phyloP scores from a whole-genome alignment of 1,139 yeast species.

The Scheffersomyces segobiensis region DNA sequence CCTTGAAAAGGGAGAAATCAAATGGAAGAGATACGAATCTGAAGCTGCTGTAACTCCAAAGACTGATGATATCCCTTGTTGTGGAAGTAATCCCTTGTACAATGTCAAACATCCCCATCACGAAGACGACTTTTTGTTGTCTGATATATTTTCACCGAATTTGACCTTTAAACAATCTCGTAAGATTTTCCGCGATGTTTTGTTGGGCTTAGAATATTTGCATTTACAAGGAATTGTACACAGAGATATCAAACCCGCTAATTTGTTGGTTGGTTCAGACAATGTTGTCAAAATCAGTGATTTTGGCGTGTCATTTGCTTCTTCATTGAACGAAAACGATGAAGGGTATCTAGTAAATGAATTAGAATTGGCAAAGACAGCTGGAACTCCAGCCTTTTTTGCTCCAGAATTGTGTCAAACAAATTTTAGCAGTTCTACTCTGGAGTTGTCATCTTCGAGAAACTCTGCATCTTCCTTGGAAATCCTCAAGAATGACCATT shows the following conservation, averaged over 20 bases:
- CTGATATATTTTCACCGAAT: constrained; percentile 54
- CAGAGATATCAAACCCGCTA: constrained; percentile 97
- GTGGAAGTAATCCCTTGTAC: constrained; percentile 20
- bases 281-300: constrained; percentile 89
- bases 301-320: constrained; percentile 93
- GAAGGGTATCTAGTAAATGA: constrained; percentile 54
- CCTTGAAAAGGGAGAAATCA: constrained; percentile 88
- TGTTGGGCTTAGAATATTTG: constrained; percentile 86
- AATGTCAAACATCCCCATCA: constrained; percentile 12
- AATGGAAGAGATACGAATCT: constrained; percentile 58
- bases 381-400: constrained; percentile 86
- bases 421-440: constrained; percentile 21
- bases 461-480: constrained; percentile 24
- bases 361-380: constrained; percentile 82
- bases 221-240: constrained; percentile 95
- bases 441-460: constrained; percentile 5
- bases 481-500: constrained; percentile 19
- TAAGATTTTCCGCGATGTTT: constrained; percentile 77
- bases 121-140: constrained; percentile 38
- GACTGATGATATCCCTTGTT: constrained; percentile 37
- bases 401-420: constrained; percentile 76
- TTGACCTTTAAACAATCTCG: constrained; percentile 67
- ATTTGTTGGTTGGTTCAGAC: constrained; percentile 70
- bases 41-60: not conserved
- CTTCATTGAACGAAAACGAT: constrained; percentile 55